Evolutionary conservation across 2,329 filamentous ascomycete species (phyloP).

Genomic region (Sordariomycetes sp.): DNA sequence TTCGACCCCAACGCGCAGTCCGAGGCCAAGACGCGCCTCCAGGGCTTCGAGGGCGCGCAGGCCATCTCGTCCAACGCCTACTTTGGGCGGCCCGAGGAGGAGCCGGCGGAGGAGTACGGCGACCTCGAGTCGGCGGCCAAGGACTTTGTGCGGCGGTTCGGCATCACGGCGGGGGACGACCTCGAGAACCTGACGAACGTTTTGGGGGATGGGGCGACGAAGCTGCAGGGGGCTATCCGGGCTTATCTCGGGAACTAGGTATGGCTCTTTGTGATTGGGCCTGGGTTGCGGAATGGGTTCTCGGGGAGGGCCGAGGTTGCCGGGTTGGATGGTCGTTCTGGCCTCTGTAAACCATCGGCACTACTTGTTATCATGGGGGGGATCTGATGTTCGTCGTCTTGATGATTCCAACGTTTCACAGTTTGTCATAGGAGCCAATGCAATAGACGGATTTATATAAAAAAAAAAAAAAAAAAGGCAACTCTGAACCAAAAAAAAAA

Average conservation of each 20-base stretch:
- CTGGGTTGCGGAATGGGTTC: not conserved
- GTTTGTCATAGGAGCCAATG: not conserved
- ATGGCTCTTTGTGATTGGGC: not conserved
- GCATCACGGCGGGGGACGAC: slow-evolving; percentile 90
- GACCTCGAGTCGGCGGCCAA: slow-evolving; percentile 89
- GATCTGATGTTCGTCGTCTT: not conserved
- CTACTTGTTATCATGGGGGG: not conserved
- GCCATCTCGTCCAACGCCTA: slow-evolving; percentile 95
- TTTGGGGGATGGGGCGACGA: slow-evolving; percentile 73
- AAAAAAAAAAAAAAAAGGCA: not conserved
- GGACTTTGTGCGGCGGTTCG: slow-evolving; percentile 91
- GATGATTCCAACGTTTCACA: not conserved
- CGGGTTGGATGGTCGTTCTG: not conserved
- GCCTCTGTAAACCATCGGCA: not conserved
- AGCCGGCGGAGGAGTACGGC: slow-evolving; percentile 68
- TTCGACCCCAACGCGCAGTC: slow-evolving; percentile 70
- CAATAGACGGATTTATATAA: not conserved
- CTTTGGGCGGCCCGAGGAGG: slow-evolving; percentile 86
- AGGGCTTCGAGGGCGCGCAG: slow-evolving; percentile 85
- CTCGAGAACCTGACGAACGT: slow-evolving; percentile 77
- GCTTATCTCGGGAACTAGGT: slow-evolving; percentile 48
- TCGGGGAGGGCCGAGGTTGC: not conserved
- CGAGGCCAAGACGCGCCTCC: slow-evolving; percentile 77
- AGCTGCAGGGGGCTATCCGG: slow-evolving; percentile 64
- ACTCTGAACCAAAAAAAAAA: not conserved